These are phyloP conservation scores for Hypoxylon sp. DNA, from an alignment of 2,329 filamentous ascomycete genomes.

Conservation along the genomic window DNA sequence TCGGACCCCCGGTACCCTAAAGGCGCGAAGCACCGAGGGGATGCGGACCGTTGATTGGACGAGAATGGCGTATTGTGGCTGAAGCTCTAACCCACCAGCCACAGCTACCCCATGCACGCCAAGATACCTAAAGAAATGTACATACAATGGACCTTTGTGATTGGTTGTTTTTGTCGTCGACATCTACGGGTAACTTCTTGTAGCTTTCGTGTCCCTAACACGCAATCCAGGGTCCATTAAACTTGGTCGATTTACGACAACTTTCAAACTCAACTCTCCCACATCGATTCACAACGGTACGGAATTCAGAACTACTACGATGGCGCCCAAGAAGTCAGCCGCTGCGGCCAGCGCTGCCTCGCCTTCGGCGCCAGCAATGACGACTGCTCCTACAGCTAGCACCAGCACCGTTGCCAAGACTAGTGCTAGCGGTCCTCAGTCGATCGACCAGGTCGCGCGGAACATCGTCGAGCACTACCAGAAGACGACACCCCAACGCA, in stretches of 20 bases:
- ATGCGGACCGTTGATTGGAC: neutral
- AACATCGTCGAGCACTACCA: slow-evolving; percentile 85
- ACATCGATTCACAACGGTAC: slow-evolving; percentile 18
- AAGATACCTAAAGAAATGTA: slow-evolving; percentile 3
- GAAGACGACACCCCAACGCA: slow-evolving; percentile 86
- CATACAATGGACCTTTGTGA: slow-evolving; percentile 36
- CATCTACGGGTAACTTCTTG: slow-evolving; percentile 40
- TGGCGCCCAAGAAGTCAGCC: slow-evolving; percentile 68
- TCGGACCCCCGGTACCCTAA: slow-evolving; percentile 36
- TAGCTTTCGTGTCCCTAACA: slow-evolving; percentile 58
- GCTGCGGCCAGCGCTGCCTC: slow-evolving; percentile 47
- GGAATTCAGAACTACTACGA: slow-evolving; percentile 33
- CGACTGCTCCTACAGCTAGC: slow-evolving; percentile 40
- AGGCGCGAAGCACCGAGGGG: slow-evolving; percentile 35
- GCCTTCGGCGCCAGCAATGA: slow-evolving; percentile 38
- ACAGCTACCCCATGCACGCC: slow-evolving; percentile 24
- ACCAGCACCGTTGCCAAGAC: slow-evolving; percentile 49
- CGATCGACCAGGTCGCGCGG: slow-evolving; percentile 72
- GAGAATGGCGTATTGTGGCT: slow-evolving; percentile 28
- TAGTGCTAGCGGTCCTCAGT: slow-evolving; percentile 46
- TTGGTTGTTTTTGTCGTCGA: slow-evolving; percentile 40
- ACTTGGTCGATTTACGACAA: slow-evolving; percentile 24
- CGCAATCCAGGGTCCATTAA: slow-evolving; percentile 42
- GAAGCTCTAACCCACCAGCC: slow-evolving; percentile 37
- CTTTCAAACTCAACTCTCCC: slow-evolving; percentile 20